Conservation (phyloP, 768 basidiomycete species). For the Tephrocybe rancida region DNA sequence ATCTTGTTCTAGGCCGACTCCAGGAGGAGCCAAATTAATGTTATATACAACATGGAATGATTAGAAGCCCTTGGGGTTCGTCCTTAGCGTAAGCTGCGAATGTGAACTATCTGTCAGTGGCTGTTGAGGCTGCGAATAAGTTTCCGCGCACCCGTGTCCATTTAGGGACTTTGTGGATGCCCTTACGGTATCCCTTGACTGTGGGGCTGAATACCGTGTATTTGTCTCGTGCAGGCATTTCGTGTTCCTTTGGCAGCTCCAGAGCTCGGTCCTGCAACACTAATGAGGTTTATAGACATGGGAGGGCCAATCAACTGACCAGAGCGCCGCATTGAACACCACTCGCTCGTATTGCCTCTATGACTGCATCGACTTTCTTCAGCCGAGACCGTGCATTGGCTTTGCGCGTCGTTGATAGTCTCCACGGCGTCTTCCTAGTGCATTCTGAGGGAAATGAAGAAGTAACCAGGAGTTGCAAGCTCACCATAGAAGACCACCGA, state of each 20-base stretch:
- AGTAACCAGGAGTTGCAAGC: constrained; percentile 16
- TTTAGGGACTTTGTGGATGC: constrained; percentile 97
- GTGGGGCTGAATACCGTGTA: constrained; percentile 87
- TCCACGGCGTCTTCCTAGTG: constrained; percentile 92
- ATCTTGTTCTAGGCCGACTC: constrained; percentile 63
- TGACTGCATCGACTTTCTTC: constrained; percentile 92
- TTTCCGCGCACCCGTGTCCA: constrained; percentile 79
- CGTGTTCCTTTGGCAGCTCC: constrained; percentile 87
- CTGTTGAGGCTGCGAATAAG: background rate
- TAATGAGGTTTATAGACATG: background rate
- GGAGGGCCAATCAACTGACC: constrained; percentile 46
- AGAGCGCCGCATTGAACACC: constrained; percentile 79
- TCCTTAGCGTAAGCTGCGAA: constrained; percentile 75
- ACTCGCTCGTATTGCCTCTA: constrained; percentile 81
- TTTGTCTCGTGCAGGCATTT: constrained; percentile 93
- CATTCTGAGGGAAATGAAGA: constrained; percentile 3
- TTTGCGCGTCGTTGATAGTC: constrained; percentile 88
- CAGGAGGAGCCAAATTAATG: constrained; percentile 11
- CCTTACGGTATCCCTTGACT: constrained; percentile 81
- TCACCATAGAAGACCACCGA: constrained; percentile 86
- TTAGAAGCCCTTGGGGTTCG: constrained; percentile 92
- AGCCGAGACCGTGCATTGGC: constrained; percentile 88
- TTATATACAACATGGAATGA: constrained; percentile 11
- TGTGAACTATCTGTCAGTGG: background rate
- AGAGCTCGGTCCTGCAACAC: constrained; percentile 65